phyloP scores from a whole-genome alignment of 495 filamentous ascomycete species.

The Penicillium macrosclerotiorum region DNA sequence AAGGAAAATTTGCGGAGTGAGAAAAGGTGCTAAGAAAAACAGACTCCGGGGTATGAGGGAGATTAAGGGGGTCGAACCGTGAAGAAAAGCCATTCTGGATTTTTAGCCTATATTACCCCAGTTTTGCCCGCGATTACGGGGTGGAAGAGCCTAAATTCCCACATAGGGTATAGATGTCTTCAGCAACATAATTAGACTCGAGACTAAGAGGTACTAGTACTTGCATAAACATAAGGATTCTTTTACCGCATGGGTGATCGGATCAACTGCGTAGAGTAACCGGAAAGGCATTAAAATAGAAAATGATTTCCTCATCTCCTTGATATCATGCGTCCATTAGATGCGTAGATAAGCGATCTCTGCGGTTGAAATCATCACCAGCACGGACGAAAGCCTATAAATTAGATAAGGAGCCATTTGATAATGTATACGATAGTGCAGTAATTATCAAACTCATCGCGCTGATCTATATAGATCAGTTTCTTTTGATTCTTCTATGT shows the following conservation, averaged over 20 bases:
- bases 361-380: background rate
- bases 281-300: too few species aligned
- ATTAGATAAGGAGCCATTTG: background rate
- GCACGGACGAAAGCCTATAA: background rate
- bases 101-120: background rate
- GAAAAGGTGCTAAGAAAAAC: constrained; percentile 1
- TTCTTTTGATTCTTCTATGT: background rate
- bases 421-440: background rate
- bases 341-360: too few species aligned
- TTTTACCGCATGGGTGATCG: too few species aligned
- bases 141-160: too few species aligned
- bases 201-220: too few species aligned
- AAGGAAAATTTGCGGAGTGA: constrained; percentile 1
- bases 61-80: constrained; percentile 1
- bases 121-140: too few species aligned
- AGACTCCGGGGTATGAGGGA: background rate
- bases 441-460: background rate
- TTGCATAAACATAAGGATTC: too few species aligned
- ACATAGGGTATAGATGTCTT: too few species aligned
- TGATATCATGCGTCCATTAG: too few species aligned
- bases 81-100: constrained; percentile 1
- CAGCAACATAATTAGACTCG: too few species aligned
- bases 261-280: too few species aligned
- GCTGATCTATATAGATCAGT: background rate
- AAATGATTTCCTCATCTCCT: too few species aligned